phyloP scores from a whole-genome alignment of 768 basidiomycete species.

The Rhizopogon vulgaris region DNA sequence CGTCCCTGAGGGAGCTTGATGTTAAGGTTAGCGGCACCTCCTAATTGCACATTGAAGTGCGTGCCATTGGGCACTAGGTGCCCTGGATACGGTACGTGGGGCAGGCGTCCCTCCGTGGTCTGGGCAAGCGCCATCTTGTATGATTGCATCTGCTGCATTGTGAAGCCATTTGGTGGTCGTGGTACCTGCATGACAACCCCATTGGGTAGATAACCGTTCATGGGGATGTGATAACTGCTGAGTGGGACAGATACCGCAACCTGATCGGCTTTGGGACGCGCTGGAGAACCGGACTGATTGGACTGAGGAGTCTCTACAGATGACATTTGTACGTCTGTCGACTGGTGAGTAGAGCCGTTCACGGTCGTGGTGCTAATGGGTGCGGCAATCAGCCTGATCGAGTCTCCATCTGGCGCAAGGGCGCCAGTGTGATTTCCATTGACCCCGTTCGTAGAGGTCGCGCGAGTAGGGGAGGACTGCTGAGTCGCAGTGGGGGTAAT shows the following conservation, averaged over 20 bases:
- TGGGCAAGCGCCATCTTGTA: slow-evolving; percentile 51
- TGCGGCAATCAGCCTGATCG: slow-evolving; percentile 11
- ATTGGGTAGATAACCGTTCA: slow-evolving; percentile 34
- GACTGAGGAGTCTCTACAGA: slow-evolving; percentile 16
- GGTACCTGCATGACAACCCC: slow-evolving; percentile 27
- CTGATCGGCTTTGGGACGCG: slow-evolving; percentile 45
- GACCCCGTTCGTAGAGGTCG: slow-evolving; percentile 27
- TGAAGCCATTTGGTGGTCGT: slow-evolving; percentile 37
- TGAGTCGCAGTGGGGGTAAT: slow-evolving; percentile 14
- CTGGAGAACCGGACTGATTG: slow-evolving; percentile 28
- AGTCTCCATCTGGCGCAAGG: slow-evolving; percentile 39
- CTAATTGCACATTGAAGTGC: slow-evolving; percentile 25
- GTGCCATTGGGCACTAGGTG: slow-evolving; percentile 21
- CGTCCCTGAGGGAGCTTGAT: slow-evolving; percentile 33
- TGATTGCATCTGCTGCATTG: slow-evolving; percentile 53
- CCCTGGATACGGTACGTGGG: slow-evolving; percentile 25
- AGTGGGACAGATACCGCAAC: slow-evolving; percentile 30
- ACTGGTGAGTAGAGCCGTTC: slow-evolving; percentile 20
- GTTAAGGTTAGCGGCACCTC: slow-evolving; percentile 21
- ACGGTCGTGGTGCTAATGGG: slow-evolving; percentile 26
- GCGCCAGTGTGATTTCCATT: slow-evolving; percentile 29
- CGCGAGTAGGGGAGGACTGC: slow-evolving; percentile 32
- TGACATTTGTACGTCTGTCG: slow-evolving; percentile 9
- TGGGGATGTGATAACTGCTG: slow-evolving; percentile 45
- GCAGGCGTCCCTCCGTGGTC: slow-evolving; percentile 30